Base-by-base conservation (phyloP, 805 yeast species). In the Candida cerambycidarum region DNA sequence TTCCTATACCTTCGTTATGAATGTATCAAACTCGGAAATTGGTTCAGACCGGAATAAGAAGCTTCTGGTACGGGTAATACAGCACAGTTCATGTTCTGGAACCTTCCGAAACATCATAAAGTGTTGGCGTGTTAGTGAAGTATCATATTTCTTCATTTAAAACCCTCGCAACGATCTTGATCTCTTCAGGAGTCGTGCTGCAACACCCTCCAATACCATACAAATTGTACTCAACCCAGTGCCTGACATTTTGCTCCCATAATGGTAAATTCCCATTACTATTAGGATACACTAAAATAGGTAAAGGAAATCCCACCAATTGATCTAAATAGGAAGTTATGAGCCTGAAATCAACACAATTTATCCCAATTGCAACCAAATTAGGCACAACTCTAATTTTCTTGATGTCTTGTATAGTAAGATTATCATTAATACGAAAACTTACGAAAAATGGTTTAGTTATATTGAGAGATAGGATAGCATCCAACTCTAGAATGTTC, bases 201-300 rank as follows among this genome's bases (percentile, higher is more conserved):
- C 92, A 85, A 59, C 92, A 85, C 2, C 90, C 92, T 7, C 93
- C 93, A 41, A 85, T 65, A 13, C 62, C 54, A n/a, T 57, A 49
- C 7, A 83, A 69, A 27, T 72, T 31, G 23, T 32, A 41, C 4
- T 30, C 4, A 6, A 38, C n/a, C 51, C 51, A 47, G 10, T 36
- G 5, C 3, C 15, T 38, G 1, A 39, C 39, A 1, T 40, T 23
- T 42, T 2, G 71, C 71, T 17, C 65, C 61, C 3, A 57, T 14
- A 15, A 14, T 8, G 29, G 19, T 13, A 30, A 7, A 5, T 30
- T 7, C 3, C 13, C 25, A 31, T 60, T 93, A 34, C 86, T 79
- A 60, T 87, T 87, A 8, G 95, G 95, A 57, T 85, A 86, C 2
- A 79, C 72, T 3, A 83, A 57, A 21, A 83, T 53, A 3, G 80